Conservation (phyloP, 139 green algal species). For the Chlorella ohadii region DNA sequence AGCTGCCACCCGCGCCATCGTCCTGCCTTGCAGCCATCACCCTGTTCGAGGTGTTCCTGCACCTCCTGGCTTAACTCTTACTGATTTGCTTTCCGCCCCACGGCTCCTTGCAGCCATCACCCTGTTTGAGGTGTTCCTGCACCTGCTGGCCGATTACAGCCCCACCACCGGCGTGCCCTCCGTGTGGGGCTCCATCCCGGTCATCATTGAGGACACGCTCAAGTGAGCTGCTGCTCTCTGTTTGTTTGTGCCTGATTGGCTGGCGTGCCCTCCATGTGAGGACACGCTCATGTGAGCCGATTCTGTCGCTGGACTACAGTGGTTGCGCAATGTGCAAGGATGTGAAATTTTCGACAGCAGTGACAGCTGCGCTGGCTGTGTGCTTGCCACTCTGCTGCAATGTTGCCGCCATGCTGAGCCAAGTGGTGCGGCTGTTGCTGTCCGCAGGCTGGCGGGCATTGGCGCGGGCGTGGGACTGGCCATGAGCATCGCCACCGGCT, state of each 20-base stretch:
- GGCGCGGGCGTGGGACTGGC: slow-evolving; percentile 67
- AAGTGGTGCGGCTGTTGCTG: neutral
- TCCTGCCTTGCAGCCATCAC: slow-evolving; percentile 60
- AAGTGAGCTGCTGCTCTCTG: no score
- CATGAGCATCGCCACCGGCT: slow-evolving; percentile 55
- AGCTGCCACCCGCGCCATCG: neutral
- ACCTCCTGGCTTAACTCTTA: slow-evolving; percentile 18
- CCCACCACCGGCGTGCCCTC: neutral
- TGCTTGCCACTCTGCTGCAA: no score
- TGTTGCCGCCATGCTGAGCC: no score
- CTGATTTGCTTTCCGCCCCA: neutral
- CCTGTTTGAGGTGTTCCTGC: slow-evolving; percentile 83
- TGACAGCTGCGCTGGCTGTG: no score
- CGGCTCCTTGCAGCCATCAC: slow-evolving; percentile 61
- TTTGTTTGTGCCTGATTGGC: no score
- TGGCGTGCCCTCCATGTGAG: no score
- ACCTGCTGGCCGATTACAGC: slow-evolving; percentile 45
- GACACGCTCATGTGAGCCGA: no score
- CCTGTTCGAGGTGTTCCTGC: slow-evolving; percentile 66
- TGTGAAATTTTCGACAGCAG: no score
- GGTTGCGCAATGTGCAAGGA: no score
- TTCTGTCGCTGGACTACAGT: no score
- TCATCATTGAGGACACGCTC: slow-evolving; percentile 40
- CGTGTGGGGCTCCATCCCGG: slow-evolving; percentile 40
- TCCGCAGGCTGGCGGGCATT: slow-evolving; percentile 43